Conservation (phyloP, 495 filamentous ascomycete species). For the Poronia punctata region DNA sequence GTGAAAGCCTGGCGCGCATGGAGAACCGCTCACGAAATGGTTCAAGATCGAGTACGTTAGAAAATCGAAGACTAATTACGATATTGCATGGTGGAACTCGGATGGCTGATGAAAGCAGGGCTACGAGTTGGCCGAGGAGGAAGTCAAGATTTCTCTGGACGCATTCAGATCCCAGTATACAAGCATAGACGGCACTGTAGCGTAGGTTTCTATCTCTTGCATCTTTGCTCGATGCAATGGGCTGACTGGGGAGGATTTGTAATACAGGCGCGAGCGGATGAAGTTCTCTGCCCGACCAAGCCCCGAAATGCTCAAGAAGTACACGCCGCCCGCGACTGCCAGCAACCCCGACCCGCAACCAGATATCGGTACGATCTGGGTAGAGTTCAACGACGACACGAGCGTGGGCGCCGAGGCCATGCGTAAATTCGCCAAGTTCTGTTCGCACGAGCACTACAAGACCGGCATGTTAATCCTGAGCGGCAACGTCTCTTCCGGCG, state of each 20-base stretch:
- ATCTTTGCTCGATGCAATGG: no score
- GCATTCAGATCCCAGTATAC: conserved; percentile 64
- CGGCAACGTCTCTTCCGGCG: conserved; percentile 73
- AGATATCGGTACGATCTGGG: conserved; percentile 82
- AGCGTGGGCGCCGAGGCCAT: conserved; percentile 86
- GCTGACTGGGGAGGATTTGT: no score
- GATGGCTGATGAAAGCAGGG: conserved; percentile 49
- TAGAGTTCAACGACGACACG: conserved; percentile 73
- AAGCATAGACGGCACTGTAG: conserved; percentile 59
- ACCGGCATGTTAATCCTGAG: conserved; percentile 84
- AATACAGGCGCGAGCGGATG: conserved; percentile 67
- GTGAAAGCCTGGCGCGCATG: conserved; percentile 80
- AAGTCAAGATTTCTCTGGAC: conserved; percentile 72
- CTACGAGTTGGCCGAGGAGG: conserved; percentile 84
- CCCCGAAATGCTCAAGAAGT: conserved; percentile 74
- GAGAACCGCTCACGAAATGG: conserved; percentile 83
- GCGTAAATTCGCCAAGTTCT: conserved; percentile 76
- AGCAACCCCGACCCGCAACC: conserved; percentile 56
- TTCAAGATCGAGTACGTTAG: conserved; percentile 62
- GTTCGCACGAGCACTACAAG: conserved; percentile 68
- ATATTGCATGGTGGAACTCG: neutral
- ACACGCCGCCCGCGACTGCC: conserved; percentile 59
- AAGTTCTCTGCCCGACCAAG: conserved; percentile 79
- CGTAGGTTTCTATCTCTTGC: conserved; percentile 46
- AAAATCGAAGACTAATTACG: neutral